Evolutionary conservation across 345 rosid genomes (phyloP), one percentile per base, ranked within the genome.

Genomic region (Noccaea bulbosa): DNA sequence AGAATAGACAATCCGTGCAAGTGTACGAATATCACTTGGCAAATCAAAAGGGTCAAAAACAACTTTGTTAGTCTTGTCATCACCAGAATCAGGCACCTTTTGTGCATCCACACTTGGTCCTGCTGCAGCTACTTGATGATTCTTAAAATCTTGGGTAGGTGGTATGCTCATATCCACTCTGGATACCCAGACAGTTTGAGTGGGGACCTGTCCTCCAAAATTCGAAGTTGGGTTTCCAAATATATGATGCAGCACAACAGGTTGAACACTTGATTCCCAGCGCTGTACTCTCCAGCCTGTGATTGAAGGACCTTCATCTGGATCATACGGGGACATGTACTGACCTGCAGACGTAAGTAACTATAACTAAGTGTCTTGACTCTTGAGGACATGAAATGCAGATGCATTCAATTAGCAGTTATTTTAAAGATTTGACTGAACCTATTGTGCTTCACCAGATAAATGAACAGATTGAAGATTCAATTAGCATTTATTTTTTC

Each of bases 281-380:
- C 98, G 98, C 76, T 94, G 99, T 76, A 94, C 92, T 78, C 98
- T 88, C 99, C 97, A 92, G 37, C 99, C 98, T 50, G 97, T 94
- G 67, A 94, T 94, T 63, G 98, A 89, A 86, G 98, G 99, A 64
- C 99, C 99, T 80, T 94, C 99, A 75, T 92, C 99, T 45, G 99
- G 99, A 85, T 92, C 99, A 75, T 88, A 92, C 14, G 98, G 99
- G 48, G 99, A 94, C 99, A 94, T 92, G 75, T 92, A 92, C 80
- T 94, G 96, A 74, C 98, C 98, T 94, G 89, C 77, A 76, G 38
- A 57, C 22, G 47, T 39, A 60, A 11, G 48, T 37, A 69, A 69
- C 5, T 44, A 32, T 69, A 51, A 73, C 30, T 59, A 66, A 44
- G 14, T 51, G 20, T 52, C 62, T 44, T 30, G 39, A 51, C 20